phyloP scores from a whole-genome alignment of 805 yeast genomes.

The Maudiozyma serrabonitensis region DNA sequence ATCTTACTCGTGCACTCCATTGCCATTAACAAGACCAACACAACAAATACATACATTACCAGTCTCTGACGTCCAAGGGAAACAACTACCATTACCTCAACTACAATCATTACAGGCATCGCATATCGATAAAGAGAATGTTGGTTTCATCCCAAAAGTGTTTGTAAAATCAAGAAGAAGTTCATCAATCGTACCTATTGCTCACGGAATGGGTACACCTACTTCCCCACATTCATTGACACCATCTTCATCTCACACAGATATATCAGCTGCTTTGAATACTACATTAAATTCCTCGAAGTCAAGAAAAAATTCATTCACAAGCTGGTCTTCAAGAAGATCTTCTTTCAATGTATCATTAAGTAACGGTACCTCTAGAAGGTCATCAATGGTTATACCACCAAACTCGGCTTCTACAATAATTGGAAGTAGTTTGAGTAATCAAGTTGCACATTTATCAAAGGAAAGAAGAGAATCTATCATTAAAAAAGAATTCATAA shows the following conservation, averaged over 20 bases:
- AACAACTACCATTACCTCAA: neutral
- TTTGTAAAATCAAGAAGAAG: constrained; percentile 28
- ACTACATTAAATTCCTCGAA: constrained; percentile 20
- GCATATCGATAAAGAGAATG: constrained; percentile 21
- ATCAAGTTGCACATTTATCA: neutral
- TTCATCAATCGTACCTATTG: constrained; percentile 11
- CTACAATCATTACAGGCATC: neutral
- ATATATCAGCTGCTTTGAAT: constrained; percentile 10
- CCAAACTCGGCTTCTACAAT: constrained; percentile 16
- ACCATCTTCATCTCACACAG: constrained; percentile 4
- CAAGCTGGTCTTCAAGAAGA: constrained; percentile 21
- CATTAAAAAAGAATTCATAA: constrained; percentile 5
- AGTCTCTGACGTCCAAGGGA: neutral
- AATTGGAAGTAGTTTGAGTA: constrained; percentile 1
- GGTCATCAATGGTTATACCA: constrained; percentile 21
- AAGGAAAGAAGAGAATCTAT: constrained; percentile 20
- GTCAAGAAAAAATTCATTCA: constrained; percentile 27
- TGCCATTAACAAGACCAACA: neutral
- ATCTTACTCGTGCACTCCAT: constrained; percentile 21
- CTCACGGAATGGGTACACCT: neutral
- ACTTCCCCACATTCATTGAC: constrained; percentile 2
- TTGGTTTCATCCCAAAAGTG: constrained; percentile 29
- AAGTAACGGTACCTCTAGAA: constrained; percentile 19
- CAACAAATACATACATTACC: neutral
- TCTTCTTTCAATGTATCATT: constrained; percentile 22